Conservation (phyloP, 2,329 filamentous ascomycete species). For the Cyphellophora europaea region DNA sequence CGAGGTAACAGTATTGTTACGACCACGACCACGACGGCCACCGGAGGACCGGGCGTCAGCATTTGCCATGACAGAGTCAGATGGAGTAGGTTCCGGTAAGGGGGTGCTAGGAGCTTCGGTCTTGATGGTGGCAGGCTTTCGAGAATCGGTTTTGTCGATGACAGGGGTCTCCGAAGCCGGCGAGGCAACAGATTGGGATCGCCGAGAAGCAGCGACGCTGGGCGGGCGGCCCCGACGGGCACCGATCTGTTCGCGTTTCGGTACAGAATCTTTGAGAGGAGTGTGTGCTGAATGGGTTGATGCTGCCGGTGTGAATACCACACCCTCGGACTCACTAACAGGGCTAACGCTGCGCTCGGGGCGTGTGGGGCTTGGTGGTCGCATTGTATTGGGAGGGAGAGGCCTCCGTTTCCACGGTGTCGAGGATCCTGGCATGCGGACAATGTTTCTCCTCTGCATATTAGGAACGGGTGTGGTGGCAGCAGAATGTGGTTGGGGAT, state of each 20-base stretch:
- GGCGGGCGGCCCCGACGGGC: constrained; percentile 3
- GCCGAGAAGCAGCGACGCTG: constrained; percentile 11
- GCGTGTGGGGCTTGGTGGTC: constrained; percentile 13
- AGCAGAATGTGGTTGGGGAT: constrained; percentile 13
- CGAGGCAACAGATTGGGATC: constrained; percentile 17
- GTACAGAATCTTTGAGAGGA: constrained; percentile 3
- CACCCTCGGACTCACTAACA: constrained; percentile 14
- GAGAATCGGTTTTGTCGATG: constrained; percentile 5
- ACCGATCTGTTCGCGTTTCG: neutral
- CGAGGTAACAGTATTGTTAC: constrained; percentile 4
- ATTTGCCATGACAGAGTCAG: too few relatives aligned
- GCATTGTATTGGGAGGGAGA: constrained; percentile 4
- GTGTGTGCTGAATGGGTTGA: constrained; percentile 5
- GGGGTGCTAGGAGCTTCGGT: constrained; percentile 25
- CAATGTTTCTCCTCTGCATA: constrained; percentile 6
- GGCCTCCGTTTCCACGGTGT: constrained; percentile 17
- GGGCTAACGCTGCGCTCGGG: constrained; percentile 18
- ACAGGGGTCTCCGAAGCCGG: constrained; percentile 14
- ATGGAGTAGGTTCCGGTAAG: constrained; percentile 9
- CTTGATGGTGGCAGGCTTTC: constrained; percentile 15
- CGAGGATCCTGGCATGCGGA: constrained; percentile 11
- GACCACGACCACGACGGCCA: constrained; percentile 19
- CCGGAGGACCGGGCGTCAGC: constrained; percentile 18
- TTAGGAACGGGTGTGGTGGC: constrained; percentile 14
- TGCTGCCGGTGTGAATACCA: neutral